Evolutionary conservation across 768 basidiomycete species (phyloP), one percentile per base, ranked within the genome.

Genomic region (Leccinum ochraceum): DNA sequence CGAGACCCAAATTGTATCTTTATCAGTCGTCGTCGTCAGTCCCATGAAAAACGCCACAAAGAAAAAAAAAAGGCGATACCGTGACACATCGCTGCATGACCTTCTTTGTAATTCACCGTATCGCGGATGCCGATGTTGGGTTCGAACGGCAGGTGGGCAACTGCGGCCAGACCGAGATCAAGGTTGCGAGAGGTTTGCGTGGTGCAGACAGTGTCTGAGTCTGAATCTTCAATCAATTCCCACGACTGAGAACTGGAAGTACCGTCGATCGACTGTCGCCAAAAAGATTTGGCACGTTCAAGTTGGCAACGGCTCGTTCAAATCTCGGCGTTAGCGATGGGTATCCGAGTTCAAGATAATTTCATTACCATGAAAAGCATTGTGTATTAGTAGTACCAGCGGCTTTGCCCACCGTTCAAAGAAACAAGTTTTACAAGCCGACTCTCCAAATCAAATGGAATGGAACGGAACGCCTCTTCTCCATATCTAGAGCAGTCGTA

Each of bases 61-160:
- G 60, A 34, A 11, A 34, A 67, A 37, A 14, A 66, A 69, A 72
- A 54, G 61, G 69, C 69, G 67, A 87, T 89, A 80, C 81, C 98
- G 34, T 34, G 34, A 34, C 34, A 34, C 0, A 34, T 34, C 1
- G 34, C 34, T 34, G 1, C 34, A 34, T 34, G 34, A 34, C 34
- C 96, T 76, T 99, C 91, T 64, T 90, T 86, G 76, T 98, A 98
- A 73, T 98, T 34, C 34, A 34, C 34, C 34, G 34, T 34, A 1
- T 34, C 4, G 34, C 34, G 11, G 34, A 99, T 98, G 74, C 98
- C 97, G 61, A 99, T 98, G 73, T 98, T 98, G 30, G 95, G 86
- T 60, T 95, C 92, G 71, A 94, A 99, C 3, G 95, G 94, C 49
- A 94, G 81, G 60, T 88, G 88, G 10, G 90, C 82, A 2, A 98